A percentile compares a stretch with the other conserved stretches of the same genome.
phyloP scores from a whole-genome alignment of 805 yeast genomes.

The Kodamaea kaohsiungensis region DNA sequence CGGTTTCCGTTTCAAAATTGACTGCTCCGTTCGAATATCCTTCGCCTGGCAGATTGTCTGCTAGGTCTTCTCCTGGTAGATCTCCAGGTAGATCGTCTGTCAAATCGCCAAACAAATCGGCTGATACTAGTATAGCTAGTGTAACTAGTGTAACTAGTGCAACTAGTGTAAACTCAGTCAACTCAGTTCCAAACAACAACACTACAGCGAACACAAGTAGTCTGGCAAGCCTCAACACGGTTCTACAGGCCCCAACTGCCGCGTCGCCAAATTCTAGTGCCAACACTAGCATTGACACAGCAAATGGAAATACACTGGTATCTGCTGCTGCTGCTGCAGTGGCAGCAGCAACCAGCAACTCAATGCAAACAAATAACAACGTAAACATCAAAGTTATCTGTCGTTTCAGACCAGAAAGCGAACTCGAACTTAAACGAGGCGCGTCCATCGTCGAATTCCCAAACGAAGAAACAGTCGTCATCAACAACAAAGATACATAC shows the following conservation, averaged over 20 bases:
- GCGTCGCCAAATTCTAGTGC: background rate
- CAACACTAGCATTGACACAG: background rate
- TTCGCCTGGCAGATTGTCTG: background rate
- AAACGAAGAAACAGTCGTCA: conserved; percentile 26
- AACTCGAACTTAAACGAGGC: conserved; percentile 28
- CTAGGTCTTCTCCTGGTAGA: background rate
- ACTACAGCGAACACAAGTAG: background rate
- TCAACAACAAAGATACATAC: conserved; percentile 40
- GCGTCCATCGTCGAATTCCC: conserved; percentile 22
- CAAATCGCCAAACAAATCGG: background rate
- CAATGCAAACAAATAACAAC: conserved; percentile 6
- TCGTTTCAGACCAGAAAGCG: conserved; percentile 63
- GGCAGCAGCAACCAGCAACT: too few relatives aligned
- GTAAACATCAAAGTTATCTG: conserved; percentile 66
- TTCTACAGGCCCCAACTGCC: background rate
- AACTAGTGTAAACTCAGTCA: background rate
- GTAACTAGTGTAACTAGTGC: background rate
- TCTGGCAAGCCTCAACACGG: conserved; percentile 1
- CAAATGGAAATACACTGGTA: background rate
- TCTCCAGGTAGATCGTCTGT: background rate
- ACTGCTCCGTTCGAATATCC: conserved; percentile 1
- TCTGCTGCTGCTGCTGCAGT: too few relatives aligned
- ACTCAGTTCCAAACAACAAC: background rate
- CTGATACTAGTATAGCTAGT: conserved; percentile 3
- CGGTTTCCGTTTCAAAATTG: background rate